Conservation (phyloP, 257 asterid genomes). For the Linderniella brevidens region DNA sequence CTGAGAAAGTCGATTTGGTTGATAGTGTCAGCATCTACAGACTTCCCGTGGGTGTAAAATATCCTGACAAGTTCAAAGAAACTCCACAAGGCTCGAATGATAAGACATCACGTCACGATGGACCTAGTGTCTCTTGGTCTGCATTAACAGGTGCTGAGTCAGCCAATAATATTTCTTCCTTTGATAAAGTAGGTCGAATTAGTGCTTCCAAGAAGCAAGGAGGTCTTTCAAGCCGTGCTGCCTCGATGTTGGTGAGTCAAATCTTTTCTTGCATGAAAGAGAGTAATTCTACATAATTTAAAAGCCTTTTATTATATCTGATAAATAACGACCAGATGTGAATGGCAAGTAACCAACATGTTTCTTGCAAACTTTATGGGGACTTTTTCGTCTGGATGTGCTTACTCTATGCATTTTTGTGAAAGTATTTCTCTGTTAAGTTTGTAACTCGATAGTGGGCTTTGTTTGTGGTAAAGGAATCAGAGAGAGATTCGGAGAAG, state of each 20-base stretch:
- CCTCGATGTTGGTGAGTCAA: constrained; percentile 80
- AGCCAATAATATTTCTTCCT: constrained; percentile 17
- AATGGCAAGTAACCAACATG: too few species aligned
- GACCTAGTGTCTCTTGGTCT: constrained; percentile 25
- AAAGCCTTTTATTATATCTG: too few species aligned
- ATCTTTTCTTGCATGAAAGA: constrained; percentile 7
- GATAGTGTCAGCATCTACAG: constrained; percentile 42
- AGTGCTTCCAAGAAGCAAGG: constrained; percentile 56
- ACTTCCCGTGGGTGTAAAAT: constrained; percentile 85
- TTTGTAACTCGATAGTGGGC: constrained; percentile 7
- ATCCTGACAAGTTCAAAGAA: constrained; percentile 27
- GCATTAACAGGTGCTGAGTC: constrained; percentile 22
- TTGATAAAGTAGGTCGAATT: constrained; percentile 21
- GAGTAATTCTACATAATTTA: neutral
- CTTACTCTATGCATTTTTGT: too few species aligned
- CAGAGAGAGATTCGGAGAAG: constrained; percentile 76
- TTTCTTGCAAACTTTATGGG: too few species aligned
- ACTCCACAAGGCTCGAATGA: constrained; percentile 20
- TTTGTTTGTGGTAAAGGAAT: constrained; percentile 39
- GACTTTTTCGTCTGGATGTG: too few species aligned
- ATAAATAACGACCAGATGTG: too few species aligned
- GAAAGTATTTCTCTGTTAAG: constrained; percentile 6
- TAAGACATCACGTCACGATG: constrained; percentile 22
- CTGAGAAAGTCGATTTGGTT: constrained; percentile 24
- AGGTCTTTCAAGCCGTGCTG: constrained; percentile 69